Evolutionary conservation across 768 basidiomycete genomes (phyloP), one percentile per base, ranked within the genome.

Genomic region (Suillus tomentosus): DNA sequence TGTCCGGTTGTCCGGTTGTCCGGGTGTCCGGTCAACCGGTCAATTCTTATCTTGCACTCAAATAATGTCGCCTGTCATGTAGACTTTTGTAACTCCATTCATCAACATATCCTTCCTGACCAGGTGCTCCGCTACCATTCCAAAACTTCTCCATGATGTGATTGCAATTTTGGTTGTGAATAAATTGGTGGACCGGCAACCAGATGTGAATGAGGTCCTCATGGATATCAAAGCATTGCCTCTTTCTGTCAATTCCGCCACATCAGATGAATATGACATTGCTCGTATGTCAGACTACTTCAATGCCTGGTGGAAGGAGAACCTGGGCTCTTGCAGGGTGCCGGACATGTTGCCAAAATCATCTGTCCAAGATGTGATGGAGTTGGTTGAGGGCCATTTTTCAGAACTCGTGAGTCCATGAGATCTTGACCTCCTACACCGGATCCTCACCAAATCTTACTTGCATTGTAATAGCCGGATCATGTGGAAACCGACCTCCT

Each of bases 281-380:
- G 50, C 24, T 51, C 27, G 3, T 5, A 17, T 31, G 27, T 27
- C 22, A 22, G 47, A 53, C 27, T 53, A 31, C 51, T 53, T 53
- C 8, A 53, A 53, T 53, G 51, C 14, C 51, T 53, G 51, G 51
- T 53, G 51, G 13, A 9, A 47, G 45, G n/a, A 47, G 6, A n/a
- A 47, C 10, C 45, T 47, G 8, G n/a, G 3, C 19, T 10, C 45
- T 11, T 47, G 19, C 10, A 47, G 45, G 27, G 51, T 53, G 15
- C 17, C 17, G 10, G 51, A 53, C 13, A 53, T 53, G 27, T 53
- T 53, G 51, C 51, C 51, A 15, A 53, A 53, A 8, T 53, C 8
- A 53, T 53, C 51, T 9, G 22, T 53, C 31, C 31, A 53, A 53
- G 31, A 53, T 31, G 51, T 53, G 15, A 53, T 53, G 51, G 51